Evolutionary conservation across 352 stramenopile genomes (phyloP).

Genomic region (Phytophthora ohioensis): DNA sequence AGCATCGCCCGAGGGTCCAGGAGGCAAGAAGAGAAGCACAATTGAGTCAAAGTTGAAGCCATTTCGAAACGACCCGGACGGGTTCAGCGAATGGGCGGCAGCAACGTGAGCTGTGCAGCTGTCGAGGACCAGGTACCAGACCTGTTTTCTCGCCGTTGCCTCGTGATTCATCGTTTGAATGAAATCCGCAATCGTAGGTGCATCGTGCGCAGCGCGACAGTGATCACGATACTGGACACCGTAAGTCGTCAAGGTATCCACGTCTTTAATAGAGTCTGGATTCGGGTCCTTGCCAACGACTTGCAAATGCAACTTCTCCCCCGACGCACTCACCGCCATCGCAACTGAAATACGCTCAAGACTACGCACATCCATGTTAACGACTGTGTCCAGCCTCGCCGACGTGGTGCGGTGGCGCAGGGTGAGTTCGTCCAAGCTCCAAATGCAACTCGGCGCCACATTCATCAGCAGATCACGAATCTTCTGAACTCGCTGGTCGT

Average conservation of each 20-base stretch:
- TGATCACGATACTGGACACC: constrained; percentile 59
- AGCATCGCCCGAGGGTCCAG: constrained; percentile 40
- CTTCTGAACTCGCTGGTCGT: constrained; percentile 54
- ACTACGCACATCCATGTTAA: constrained; percentile 61
- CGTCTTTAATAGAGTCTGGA: constrained; percentile 45
- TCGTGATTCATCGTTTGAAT: constrained; percentile 71
- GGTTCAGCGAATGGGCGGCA: constrained; percentile 67
- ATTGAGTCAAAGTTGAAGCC: constrained; percentile 75
- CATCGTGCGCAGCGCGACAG: constrained; percentile 61
- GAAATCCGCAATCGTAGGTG: constrained; percentile 57
- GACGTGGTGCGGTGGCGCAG: constrained; percentile 62
- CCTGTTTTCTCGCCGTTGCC: constrained; percentile 60
- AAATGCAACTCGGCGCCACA: constrained; percentile 67
- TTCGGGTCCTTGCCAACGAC: constrained; percentile 60
- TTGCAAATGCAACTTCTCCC: constrained; percentile 71
- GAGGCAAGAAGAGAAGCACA: constrained; percentile 71
- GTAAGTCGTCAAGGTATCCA: constrained; percentile 46
- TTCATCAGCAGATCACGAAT: constrained; percentile 61
- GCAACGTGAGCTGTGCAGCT: constrained; percentile 71
- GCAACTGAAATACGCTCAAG: constrained; percentile 63
- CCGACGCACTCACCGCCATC: constrained; percentile 64
- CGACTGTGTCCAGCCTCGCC: constrained; percentile 36
- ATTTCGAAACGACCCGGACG: constrained; percentile 60
- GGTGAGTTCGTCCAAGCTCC: constrained; percentile 71
- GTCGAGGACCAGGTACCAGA: constrained; percentile 79